These are phyloP conservation scores for Gossypium australe DNA, from an alignment of 345 rosid genomes.

Conservation along the genomic window DNA sequence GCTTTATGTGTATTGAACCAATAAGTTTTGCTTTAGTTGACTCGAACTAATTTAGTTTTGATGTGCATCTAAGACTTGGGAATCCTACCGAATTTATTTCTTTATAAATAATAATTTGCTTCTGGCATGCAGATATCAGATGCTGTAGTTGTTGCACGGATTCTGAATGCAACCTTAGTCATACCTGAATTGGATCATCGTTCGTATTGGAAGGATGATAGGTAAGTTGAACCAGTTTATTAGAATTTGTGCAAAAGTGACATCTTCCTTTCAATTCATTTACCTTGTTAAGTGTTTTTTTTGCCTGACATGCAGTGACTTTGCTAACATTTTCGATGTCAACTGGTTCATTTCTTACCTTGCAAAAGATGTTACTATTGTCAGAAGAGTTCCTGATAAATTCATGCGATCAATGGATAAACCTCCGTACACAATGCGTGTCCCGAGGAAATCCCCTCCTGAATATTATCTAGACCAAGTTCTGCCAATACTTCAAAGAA, in stretches of 20 bases:
- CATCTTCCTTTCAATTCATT: neutral
- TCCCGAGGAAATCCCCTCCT: slow-evolving; percentile 89
- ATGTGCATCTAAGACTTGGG: neutral
- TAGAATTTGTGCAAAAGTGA: neutral
- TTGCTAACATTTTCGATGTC: slow-evolving; percentile 79
- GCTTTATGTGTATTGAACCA: neutral
- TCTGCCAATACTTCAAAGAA: slow-evolving; percentile 71
- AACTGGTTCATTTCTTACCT: slow-evolving; percentile 91
- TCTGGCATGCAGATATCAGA: slow-evolving; percentile 65
- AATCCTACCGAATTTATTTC: neutral
- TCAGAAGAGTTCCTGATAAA: slow-evolving; percentile 91
- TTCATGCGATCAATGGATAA: slow-evolving; percentile 95
- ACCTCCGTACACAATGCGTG: slow-evolving; percentile 98
- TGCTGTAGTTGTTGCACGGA: slow-evolving; percentile 92
- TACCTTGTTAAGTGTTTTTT: neutral
- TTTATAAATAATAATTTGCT: slow-evolving; percentile 12
- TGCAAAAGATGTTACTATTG: slow-evolving; percentile 82
- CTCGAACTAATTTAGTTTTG: neutral
- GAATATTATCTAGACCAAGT: slow-evolving; percentile 97
- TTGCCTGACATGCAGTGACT: slow-evolving; percentile 64
- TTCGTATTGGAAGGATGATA: slow-evolving; percentile 95
- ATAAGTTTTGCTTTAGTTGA: slow-evolving; percentile 6
- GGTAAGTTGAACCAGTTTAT: slow-evolving; percentile 38
- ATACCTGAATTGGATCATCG: slow-evolving; percentile 95
- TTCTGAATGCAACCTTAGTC: slow-evolving; percentile 92